Percentiles rank a stretch among this genome's conserved stretches.
Evolutionary conservation across 495 filamentous ascomycete species (phyloP).

Genomic region (Hypoxylon cercidicola): DNA sequence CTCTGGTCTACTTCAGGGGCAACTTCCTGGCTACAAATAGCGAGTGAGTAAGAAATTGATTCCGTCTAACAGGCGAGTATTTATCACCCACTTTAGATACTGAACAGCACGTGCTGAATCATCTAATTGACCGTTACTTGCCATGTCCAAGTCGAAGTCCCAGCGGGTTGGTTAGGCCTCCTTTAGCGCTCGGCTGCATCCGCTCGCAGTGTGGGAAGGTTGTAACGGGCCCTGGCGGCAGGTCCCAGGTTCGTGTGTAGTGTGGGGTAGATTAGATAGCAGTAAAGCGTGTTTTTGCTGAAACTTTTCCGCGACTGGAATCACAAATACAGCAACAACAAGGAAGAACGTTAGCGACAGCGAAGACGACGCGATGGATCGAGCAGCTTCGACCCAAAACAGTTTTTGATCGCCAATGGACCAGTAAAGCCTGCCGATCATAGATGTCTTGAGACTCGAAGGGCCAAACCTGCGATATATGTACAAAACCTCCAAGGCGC

Average conservation of each 20-base stretch:
- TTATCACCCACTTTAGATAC: conserved; percentile 37
- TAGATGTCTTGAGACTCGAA: conserved; percentile 6
- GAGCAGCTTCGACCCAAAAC: neutral
- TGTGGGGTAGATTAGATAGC: conserved; percentile 27
- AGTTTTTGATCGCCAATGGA: conserved; percentile 21
- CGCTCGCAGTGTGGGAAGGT: conserved; percentile 24
- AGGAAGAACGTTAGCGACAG: neutral
- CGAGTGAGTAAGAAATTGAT: neutral
- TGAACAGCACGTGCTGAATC: conserved; percentile 42
- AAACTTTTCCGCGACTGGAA: conserved; percentile 3
- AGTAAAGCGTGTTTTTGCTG: conserved; percentile 8
- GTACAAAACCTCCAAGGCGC: conserved; percentile 28
- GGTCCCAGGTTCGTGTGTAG: conserved; percentile 20
- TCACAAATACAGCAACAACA: conserved; percentile 13
- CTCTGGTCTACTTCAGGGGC: conserved; percentile 23
- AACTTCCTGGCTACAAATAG: conserved; percentile 25
- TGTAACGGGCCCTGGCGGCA: conserved; percentile 25
- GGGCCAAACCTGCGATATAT: conserved; percentile 29
- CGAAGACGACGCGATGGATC: conserved; percentile 2
- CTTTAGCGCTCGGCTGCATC: conserved; percentile 40
- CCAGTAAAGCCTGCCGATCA: conserved; percentile 24
- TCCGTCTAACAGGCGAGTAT: no score
- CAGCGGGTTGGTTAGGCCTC: conserved; percentile 32
- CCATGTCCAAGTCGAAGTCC: conserved; percentile 28
- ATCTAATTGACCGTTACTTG: conserved; percentile 31